Evolutionary conservation across 164 flowering plant genomes (phyloP).

Genomic region (Chimonanthus salicifolius): DNA sequence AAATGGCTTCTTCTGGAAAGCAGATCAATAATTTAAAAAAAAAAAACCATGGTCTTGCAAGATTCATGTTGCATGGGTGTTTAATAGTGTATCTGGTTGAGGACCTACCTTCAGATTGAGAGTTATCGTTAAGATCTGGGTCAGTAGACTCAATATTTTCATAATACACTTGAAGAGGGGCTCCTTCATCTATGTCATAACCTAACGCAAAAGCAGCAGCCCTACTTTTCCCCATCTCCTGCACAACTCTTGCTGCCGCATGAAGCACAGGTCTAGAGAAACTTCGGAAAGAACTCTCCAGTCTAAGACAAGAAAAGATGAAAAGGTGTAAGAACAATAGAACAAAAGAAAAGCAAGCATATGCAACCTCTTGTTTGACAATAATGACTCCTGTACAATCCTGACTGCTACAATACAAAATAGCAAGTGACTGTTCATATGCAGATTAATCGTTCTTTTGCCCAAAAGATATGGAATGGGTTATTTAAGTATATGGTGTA

Average conservation of each 20-base stretch:
- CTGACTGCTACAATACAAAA: not conserved
- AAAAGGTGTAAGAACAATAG: not conserved
- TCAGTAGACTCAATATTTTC: constrained; percentile 57
- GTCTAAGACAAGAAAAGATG: constrained; percentile 31
- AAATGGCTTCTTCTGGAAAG: not conserved
- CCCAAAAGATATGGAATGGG: not conserved
- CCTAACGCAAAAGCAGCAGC: constrained; percentile 97
- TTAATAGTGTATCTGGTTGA: not conserved
- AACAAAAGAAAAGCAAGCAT: not conserved
- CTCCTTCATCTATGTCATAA: constrained; percentile 91
- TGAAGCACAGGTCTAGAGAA: constrained; percentile 98
- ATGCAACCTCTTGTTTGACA: not conserved
- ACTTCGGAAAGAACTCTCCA: constrained; percentile 97
- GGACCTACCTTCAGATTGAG: constrained; percentile 65
- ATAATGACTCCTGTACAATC: not conserved
- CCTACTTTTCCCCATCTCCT: constrained; percentile 99
- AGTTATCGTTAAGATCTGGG: constrained; percentile 50
- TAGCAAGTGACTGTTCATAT: too few species aligned
- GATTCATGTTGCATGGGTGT: not conserved
- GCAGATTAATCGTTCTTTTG: too few species aligned
- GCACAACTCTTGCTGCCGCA: constrained; percentile 98
- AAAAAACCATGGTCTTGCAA: too few species aligned
- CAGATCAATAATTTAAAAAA: not conserved
- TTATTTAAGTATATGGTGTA: not conserved
- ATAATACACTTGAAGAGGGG: constrained; percentile 47